Evolutionary conservation across 768 basidiomycete species (phyloP).

Genomic region (Boletellus emodensis): DNA sequence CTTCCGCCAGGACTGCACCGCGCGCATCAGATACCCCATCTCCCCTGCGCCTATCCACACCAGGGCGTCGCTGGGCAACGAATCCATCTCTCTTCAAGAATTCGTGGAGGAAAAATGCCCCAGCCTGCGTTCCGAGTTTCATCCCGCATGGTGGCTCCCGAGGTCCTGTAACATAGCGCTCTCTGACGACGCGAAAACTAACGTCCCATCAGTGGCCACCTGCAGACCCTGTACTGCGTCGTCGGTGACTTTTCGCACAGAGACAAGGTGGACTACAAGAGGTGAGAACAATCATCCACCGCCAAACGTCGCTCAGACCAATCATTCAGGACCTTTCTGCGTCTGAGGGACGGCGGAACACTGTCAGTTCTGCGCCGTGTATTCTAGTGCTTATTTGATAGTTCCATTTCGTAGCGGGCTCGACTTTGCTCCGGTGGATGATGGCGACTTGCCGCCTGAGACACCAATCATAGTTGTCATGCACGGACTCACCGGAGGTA

Average conservation of each 20-base stretch:
- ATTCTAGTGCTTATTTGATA: neutral
- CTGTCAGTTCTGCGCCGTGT: slow-evolving; percentile 21
- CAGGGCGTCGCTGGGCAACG: slow-evolving; percentile 6
- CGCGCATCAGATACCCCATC: slow-evolving; percentile 21
- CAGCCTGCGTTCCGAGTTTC: slow-evolving; percentile 25
- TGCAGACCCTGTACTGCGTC: slow-evolving; percentile 32
- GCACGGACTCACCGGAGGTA: slow-evolving; percentile 34
- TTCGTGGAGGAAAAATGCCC: slow-evolving; percentile 32
- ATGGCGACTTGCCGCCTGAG: slow-evolving; percentile 15
- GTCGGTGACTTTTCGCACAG: slow-evolving; percentile 30
- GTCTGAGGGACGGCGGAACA: slow-evolving; percentile 31
- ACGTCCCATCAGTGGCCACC: slow-evolving; percentile 26
- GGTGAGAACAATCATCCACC: slow-evolving; percentile 12
- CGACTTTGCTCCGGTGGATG: slow-evolving; percentile 30
- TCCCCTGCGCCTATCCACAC: slow-evolving; percentile 18
- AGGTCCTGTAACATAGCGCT: slow-evolving; percentile 17
- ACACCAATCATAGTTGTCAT: slow-evolving; percentile 32
- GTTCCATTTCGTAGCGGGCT: slow-evolving; percentile 23
- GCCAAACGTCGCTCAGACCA: slow-evolving; percentile 6
- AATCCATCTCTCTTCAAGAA: slow-evolving; percentile 24
- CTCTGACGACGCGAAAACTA: slow-evolving; percentile 6
- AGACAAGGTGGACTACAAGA: slow-evolving; percentile 30
- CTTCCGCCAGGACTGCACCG: slow-evolving; percentile 12
- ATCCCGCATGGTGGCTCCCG: slow-evolving; percentile 33
- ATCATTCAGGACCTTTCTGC: slow-evolving; percentile 23